A percentile compares a stretch with the other conserved stretches of the same genome.
Evolutionary conservation across 306 rosid genomes (phyloP).

Genomic region (Alnus glutinosa): DNA sequence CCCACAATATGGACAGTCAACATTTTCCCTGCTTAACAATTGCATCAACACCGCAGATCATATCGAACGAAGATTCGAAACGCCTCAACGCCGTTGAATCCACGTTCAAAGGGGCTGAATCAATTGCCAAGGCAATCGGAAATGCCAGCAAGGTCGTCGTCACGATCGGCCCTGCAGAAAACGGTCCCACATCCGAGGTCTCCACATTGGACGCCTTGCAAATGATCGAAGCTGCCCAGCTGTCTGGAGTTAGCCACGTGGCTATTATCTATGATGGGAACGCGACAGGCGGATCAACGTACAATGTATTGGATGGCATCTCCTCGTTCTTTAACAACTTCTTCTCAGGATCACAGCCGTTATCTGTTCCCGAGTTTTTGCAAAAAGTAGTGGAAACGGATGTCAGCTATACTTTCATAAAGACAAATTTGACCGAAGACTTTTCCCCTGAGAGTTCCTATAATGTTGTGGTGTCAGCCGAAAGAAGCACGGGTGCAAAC

Average conservation of each 20-base stretch:
- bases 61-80: slow-evolving; percentile 84
- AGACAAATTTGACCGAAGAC: slow-evolving; percentile 76
- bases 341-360: slow-evolving; percentile 61
- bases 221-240: slow-evolving; percentile 81
- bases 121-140: slow-evolving; percentile 94
- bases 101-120: slow-evolving; percentile 59
- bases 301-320: slow-evolving; percentile 90
- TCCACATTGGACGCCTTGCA: slow-evolving; percentile 67
- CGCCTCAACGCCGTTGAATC: slow-evolving; percentile 87
- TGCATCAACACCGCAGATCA: slow-evolving; percentile 44
- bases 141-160: slow-evolving; percentile 94
- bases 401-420: slow-evolving; percentile 77
- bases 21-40: background rate
- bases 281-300: slow-evolving; percentile 42
- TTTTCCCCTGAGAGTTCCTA: slow-evolving; percentile 70
- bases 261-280: slow-evolving; percentile 68
- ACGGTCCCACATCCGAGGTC: slow-evolving; percentile 73
- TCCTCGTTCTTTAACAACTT: slow-evolving; percentile 78
- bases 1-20: too few species aligned
- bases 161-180: slow-evolving; percentile 75
- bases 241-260: slow-evolving; percentile 88
- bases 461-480: slow-evolving; percentile 76
- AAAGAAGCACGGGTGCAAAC: slow-evolving; percentile 61
- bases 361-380: slow-evolving; percentile 63
- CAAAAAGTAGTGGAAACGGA: slow-evolving; percentile 73